These are phyloP conservation scores for Colletotrichum noveboracense DNA, from an alignment of 2,329 filamentous ascomycete species.

Conservation along the genomic window DNA sequence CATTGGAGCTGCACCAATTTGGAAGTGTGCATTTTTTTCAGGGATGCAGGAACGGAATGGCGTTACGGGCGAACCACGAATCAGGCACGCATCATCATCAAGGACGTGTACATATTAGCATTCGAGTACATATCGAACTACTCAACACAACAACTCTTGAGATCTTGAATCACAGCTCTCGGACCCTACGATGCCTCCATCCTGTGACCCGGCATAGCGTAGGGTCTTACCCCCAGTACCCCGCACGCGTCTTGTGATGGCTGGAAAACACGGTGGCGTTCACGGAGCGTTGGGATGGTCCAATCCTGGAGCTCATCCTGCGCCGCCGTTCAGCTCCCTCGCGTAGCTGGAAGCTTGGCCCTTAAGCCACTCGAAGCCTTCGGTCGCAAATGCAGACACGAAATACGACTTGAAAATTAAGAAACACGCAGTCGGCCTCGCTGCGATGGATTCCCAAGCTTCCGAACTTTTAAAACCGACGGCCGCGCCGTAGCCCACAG, in stretches of 20 bases:
- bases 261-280: neutral
- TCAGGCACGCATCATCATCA: neutral
- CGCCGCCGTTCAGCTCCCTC: neutral
- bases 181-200: neutral
- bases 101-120: neutral
- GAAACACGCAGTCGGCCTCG: neutral
- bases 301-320: neutral
- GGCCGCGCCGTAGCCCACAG: neutral
- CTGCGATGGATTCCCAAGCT: neutral
- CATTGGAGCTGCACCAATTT: neutral
- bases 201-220: neutral
- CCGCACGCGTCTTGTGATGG: slow-evolving; percentile 17
- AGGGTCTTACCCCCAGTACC: slow-evolving; percentile 11
- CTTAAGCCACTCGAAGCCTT: neutral
- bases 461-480: neutral
- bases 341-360: neutral
- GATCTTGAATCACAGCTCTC: neutral
- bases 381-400: neutral
- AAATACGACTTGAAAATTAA: neutral
- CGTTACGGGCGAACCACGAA: neutral
- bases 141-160: neutral
- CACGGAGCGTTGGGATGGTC: neutral
- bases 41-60: neutral
- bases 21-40: neutral
- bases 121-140: neutral